Evolutionary conservation across 345 rosid genomes (phyloP).

Genomic region (Gossypium raimondii): DNA sequence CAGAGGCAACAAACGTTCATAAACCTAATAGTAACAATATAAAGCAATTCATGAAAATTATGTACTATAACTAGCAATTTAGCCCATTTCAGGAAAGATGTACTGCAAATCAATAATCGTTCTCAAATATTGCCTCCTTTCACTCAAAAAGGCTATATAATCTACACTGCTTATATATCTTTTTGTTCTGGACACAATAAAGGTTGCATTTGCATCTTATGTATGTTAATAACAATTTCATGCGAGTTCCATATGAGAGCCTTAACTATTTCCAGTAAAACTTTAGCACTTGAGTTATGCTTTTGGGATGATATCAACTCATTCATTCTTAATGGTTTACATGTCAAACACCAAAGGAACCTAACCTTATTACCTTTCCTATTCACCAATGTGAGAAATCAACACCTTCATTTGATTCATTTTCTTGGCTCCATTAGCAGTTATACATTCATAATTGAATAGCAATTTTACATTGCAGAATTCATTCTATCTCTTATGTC

Average conservation of each 20-base stretch:
- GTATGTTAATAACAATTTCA: background rate
- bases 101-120: background rate
- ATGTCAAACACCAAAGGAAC: background rate
- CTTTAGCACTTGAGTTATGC: no score
- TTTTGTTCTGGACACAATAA: background rate
- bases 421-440: background rate
- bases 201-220: background rate
- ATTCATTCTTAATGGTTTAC: background rate
- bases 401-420: background rate
- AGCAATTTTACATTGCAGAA: background rate
- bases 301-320: background rate
- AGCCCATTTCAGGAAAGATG: background rate
- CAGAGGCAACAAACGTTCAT: background rate
- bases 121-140: background rate
- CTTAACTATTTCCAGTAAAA: no score
- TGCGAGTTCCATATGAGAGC: background rate
- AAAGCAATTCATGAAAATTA: background rate
- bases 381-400: slow-evolving; percentile 1
- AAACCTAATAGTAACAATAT: background rate
- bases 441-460: no score
- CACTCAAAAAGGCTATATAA: background rate
- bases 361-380: background rate
- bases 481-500: background rate
- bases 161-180: background rate
- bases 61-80: background rate